Evolutionary conservation across 2,329 filamentous ascomycete species (phyloP), one percentile per base, ranked within the genome.

Genomic region (Fusarium udum): DNA sequence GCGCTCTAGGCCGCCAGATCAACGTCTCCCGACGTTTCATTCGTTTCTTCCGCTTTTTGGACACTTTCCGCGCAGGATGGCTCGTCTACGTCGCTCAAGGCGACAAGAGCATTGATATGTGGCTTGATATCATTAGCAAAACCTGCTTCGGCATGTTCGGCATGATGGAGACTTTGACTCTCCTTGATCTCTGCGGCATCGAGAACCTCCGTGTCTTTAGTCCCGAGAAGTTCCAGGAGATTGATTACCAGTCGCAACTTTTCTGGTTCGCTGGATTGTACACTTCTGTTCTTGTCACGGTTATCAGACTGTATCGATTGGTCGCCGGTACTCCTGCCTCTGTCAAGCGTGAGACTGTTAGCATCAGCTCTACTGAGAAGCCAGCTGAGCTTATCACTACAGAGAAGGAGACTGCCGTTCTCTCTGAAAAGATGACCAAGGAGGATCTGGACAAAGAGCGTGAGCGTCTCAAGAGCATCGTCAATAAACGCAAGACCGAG

Each of bases 221-320:
- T 1, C 75, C 86, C 3, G 85, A 84, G 42, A 78, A 83, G 79
- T 86, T 86, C 22, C 74, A 75, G n/a, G 75, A 71, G 32, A 75
- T 92, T 8, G 84, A 89, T 51, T 69, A 87, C 28, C 90, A 94
- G 81, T 89, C 88, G 1, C 89, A 92, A 81, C 87, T 89, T 59
- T 91, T 92, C 80, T 95, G 92, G 92, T 88, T 93, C 71, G 88
- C 90, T 43, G 87, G 87, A 1, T 82, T 94, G 28, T 82, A 82
- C 16, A 86, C 87, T 65, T 88, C 87, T 2, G 81, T 89, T 0
- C 46, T 87, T 6, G 76, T 84, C 31, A 82, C 84, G 4, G 36
- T 84, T 37, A 72, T 88, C 67, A 80, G 84, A 68, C 78, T 89
- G 43, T 64, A 82, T n/a, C 80, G 79, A 49, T 69, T 84, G 18